Evolutionary conservation across 352 stramenopile species (phyloP).

Genomic region (Albugo candida): DNA sequence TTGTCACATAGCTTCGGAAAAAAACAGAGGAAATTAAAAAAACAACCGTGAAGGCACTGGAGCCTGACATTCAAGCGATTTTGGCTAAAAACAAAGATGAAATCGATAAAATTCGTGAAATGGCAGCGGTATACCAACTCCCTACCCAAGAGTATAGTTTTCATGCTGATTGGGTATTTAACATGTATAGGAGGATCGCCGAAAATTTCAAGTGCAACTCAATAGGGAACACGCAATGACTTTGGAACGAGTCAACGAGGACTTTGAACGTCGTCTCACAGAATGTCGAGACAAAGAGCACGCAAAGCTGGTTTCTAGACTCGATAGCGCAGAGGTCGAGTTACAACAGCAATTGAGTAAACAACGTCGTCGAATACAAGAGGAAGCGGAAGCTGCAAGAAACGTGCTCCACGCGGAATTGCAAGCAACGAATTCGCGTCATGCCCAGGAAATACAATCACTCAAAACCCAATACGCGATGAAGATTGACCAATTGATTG

Average conservation of each 20-base stretch:
- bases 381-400: constrained; percentile 37
- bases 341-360: constrained; percentile 59
- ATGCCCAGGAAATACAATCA: constrained; percentile 42
- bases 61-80: constrained; percentile 68
- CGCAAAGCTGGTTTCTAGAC: constrained; percentile 37
- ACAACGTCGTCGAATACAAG: constrained; percentile 45
- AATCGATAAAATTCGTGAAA: constrained; percentile 34
- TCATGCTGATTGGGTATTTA: background rate
- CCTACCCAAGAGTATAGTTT: background rate
- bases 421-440: constrained; percentile 20
- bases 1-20: constrained; percentile 12
- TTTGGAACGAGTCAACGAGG: constrained; percentile 35
- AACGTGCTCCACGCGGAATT: constrained; percentile 36
- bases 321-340: constrained; percentile 51
- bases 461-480: constrained; percentile 24
- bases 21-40: constrained; percentile 80
- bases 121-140: constrained; percentile 5
- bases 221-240: constrained; percentile 34
- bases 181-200: constrained; percentile 21
- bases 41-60: constrained; percentile 47
- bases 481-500: constrained; percentile 14
- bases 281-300: constrained; percentile 60
- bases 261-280: constrained; percentile 48
- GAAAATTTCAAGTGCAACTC: constrained; percentile 25
- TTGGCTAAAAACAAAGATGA: constrained; percentile 53